Conservation (phyloP, 2,329 filamentous ascomycete genomes). For the Cladobotryum protrusum region DNA sequence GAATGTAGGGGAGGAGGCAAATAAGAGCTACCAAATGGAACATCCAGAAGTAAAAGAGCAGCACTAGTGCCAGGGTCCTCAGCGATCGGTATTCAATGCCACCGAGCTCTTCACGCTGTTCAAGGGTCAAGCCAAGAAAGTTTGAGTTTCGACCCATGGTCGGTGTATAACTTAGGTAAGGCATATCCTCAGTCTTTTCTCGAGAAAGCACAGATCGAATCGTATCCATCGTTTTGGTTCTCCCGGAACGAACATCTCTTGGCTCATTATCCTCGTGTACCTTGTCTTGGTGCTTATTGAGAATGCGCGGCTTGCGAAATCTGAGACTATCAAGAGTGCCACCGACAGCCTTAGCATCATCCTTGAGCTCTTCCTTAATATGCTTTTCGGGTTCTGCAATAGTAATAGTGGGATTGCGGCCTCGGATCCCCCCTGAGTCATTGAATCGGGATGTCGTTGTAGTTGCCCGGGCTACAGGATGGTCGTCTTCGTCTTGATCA, state of each 20-base stretch:
- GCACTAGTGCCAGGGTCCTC: slow-evolving; percentile 74
- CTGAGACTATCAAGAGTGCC: slow-evolving; percentile 36
- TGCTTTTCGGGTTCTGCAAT: slow-evolving; percentile 55
- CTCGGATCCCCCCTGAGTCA: slow-evolving; percentile 22
- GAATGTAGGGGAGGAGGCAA: slow-evolving; percentile 75
- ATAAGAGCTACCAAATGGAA: slow-evolving; percentile 74
- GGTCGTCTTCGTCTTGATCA: slow-evolving; percentile 31
- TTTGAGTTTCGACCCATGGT: slow-evolving; percentile 90
- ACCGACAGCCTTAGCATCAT: slow-evolving; percentile 37
- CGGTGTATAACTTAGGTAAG: slow-evolving; percentile 90
- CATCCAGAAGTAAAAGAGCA: slow-evolving; percentile 74
- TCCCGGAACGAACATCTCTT: slow-evolving; percentile 19
- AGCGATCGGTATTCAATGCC: slow-evolving; percentile 94
- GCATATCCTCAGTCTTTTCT: slow-evolving; percentile 56
- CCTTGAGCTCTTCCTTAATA: slow-evolving; percentile 30
- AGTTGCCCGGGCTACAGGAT: slow-evolving; percentile 19
- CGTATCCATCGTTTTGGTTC: slow-evolving; percentile 49
- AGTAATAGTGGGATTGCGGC: slow-evolving; percentile 53
- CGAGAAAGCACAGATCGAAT: slow-evolving; percentile 52
- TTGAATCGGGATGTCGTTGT: slow-evolving; percentile 22
- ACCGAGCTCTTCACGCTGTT: slow-evolving; percentile 89
- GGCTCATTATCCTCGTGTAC: slow-evolving; percentile 30
- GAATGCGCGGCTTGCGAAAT: slow-evolving; percentile 37
- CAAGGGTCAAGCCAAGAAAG: slow-evolving; percentile 80
- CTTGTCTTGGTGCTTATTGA: slow-evolving; percentile 32